Base-by-base conservation (phyloP, 352 stramenopile species). In the Pilasporangium apinafurcum region DNA sequence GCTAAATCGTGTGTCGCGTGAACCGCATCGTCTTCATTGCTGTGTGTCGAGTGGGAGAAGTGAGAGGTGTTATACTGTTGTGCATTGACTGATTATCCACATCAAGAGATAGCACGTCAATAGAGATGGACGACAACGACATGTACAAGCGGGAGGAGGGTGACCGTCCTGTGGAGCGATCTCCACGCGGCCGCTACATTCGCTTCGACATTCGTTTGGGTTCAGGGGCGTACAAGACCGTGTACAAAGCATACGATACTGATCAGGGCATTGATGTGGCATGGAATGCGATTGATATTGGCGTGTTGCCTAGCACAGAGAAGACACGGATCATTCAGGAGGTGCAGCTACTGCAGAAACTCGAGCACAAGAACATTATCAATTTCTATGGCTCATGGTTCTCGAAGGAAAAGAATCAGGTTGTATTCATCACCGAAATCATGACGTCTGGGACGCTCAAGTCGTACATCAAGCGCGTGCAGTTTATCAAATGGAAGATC, bases 341-440 rank as follows among this genome's bases (percentile, higher is more conserved):
- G 74, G 94, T 99, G 29, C 79, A 96, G 49, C 65, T 99, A 44
- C 72, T 99, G 35, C 92, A 98, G 58, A 83, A 96, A 55, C 80
- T 99, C 21, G 89, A 98, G 55, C 95, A 99, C 80, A 96, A 97
- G 56, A 98, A 99, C 69, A 98, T 99, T 50, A 99, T 99, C 71
- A 97, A 97, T 51, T 99, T 99, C 62, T 97, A 98, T 66, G 95
- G 94, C 38, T 97, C 81, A 37, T 99, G 96, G 96, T 96, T 99
- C 53, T 98, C 96, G 47, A 86, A 97, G 54, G 96, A 99, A 65
- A 95, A 96, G 64, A 96, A 99, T 57, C 82, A 98, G 48, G 94
- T 99, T 5, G 93, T 98, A 56, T 99, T 99, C 56, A 98, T 99
- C 40, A 99, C 97, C 3, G 96, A 99, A 69, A 98, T 99, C 64